Evolutionary conservation across 2,329 filamentous ascomycete genomes (phyloP).

Genomic region (Talaromyces sp.): DNA sequence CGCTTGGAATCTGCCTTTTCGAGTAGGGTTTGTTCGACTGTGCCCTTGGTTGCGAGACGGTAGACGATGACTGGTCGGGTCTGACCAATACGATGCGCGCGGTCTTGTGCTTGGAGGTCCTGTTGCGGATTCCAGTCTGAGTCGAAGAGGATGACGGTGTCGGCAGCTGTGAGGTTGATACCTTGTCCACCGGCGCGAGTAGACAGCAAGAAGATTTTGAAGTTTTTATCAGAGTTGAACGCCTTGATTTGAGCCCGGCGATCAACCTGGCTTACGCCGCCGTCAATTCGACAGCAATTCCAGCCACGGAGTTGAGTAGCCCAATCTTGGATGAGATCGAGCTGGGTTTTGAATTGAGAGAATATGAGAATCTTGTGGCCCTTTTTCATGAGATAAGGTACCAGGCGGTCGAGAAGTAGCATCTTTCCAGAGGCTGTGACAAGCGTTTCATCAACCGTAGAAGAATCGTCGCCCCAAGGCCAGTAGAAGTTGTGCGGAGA

Average conservation of each 20-base stretch:
- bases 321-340: constrained; percentile 89
- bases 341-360: constrained; percentile 91
- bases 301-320: constrained; percentile 73
- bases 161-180: constrained; percentile 88
- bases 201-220: constrained; percentile 80
- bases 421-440: constrained; percentile 92
- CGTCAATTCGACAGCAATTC: constrained; percentile 87
- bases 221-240: constrained; percentile 66
- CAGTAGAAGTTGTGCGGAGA: constrained; percentile 96
- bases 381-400: constrained; percentile 69
- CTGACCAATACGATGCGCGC: constrained; percentile 91
- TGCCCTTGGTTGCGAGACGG: constrained; percentile 86
- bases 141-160: constrained; percentile 91
- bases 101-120: constrained; percentile 93
- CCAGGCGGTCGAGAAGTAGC: constrained; percentile 83
- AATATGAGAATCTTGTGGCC: constrained; percentile 94
- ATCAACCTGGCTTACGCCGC: constrained; percentile 72
- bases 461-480: constrained; percentile 68
- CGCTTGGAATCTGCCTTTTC: constrained; percentile 89
- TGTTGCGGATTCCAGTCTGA: constrained; percentile 94
- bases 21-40: constrained; percentile 84
- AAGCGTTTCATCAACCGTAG: constrained; percentile 72
- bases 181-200: constrained; percentile 92
- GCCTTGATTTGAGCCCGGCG: constrained; percentile 68
- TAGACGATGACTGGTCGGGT: constrained; percentile 90